Evolutionary conservation across 805 yeast genomes (phyloP), one percentile per base, ranked within the genome.

Genomic region (Candida bentonensis): DNA sequence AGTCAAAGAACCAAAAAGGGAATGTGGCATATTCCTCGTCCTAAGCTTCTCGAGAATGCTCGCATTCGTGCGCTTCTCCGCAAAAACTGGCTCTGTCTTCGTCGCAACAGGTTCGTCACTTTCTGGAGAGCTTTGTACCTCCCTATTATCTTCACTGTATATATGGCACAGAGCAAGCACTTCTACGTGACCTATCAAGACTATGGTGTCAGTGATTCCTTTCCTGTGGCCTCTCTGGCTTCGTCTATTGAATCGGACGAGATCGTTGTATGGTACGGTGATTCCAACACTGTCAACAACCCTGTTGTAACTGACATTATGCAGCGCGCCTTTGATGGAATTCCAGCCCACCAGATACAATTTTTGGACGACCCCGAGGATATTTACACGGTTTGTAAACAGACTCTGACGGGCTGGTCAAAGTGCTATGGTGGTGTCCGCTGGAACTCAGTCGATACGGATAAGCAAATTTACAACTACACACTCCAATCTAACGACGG

Each of bases 361-460:
- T 47, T 44, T 22, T 45, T 61, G 23, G 48, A 50, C 21, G 44
- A 49, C 41, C 51, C 51, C 7, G 41, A 44, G n/a, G 62, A 60
- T 21, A 45, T 59, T 15, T 48, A 48, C 27, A 44, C 45, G 3
- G 39, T 52, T n/a, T 61, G 65, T 46, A 47, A 47, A 20, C 62
- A 60, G 45, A 56, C 57, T 27, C 47, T 61, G 23, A 48, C 56
- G n/a, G 65, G 65, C 1, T 45, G 54, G 11, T 52, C 60, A 21
- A 50, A 52, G n/a, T 61, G 65, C 44, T 57, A 59, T 21, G 65
- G 63, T n/a, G 65, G 59, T 11, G 49, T 61, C 7, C 58, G 58
- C 33, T 61, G 64, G 64, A 54, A 61, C 45, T 40, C 44, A 15
- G 51, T 59, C 23, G 63, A 61, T 43, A 17, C 7, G 20, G 50